phyloP scores from a whole-genome alignment of 1,284 basidiomycete species.

The Ceratorhiza oryzae-sativae region DNA sequence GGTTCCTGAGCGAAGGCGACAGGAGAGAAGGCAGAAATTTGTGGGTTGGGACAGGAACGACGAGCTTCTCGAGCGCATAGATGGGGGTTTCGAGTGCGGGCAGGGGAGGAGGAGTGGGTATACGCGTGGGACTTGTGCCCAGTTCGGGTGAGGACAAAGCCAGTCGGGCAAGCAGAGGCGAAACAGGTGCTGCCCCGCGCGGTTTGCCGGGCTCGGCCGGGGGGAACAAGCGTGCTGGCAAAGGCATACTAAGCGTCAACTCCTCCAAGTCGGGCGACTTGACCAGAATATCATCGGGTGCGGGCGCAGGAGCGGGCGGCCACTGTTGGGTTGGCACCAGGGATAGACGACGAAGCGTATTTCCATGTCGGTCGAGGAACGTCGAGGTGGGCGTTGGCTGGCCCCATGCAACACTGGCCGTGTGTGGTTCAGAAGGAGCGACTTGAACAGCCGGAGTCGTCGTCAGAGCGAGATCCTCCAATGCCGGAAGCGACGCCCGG shows the following conservation, averaged over 20 bases:
- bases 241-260: conserved; percentile 71
- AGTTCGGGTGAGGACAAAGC: conserved; percentile 45
- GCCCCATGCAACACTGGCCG: not conserved
- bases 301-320: conserved; percentile 66
- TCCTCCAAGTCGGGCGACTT: conserved; percentile 66
- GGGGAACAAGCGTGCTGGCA: conserved; percentile 52
- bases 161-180: conserved; percentile 52
- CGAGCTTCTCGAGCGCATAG: conserved; percentile 67
- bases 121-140: conserved; percentile 46
- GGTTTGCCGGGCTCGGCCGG: conserved; percentile 23
- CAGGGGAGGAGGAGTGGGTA: conserved; percentile 46
- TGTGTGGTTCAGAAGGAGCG: conserved; percentile 29
- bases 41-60: conserved; percentile 69
- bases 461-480: conserved; percentile 75
- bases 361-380: conserved; percentile 71
- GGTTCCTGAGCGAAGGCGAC: conserved; percentile 60
- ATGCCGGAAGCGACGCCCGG: conserved; percentile 65
- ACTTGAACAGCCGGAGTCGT: conserved; percentile 56
- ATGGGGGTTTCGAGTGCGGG: conserved; percentile 21
- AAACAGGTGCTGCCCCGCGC: conserved; percentile 2
- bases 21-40: conserved; percentile 65
- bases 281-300: conserved; percentile 61
- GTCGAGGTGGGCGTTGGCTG: conserved; percentile 63
- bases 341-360: conserved; percentile 65
- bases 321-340: conserved; percentile 74